Evolutionary conservation across 75 land plant species (phyloP).

Genomic region (Pseudotsuga menziesii): DNA sequence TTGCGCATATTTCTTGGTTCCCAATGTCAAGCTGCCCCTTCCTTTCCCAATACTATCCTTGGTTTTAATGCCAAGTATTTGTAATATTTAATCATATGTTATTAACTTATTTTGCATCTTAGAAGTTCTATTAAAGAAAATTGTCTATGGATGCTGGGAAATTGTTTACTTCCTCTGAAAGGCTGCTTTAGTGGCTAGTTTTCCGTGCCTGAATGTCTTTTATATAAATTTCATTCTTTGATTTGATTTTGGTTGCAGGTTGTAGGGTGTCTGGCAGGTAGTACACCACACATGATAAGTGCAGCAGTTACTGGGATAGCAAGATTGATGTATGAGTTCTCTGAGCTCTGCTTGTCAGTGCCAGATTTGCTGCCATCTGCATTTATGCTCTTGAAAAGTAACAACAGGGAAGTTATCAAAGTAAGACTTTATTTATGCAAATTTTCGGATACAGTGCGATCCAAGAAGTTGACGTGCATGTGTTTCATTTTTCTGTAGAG

Average conservation of each 20-base stretch:
- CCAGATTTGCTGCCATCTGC: conserved; percentile 75
- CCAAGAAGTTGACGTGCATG: neutral
- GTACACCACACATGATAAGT: conserved; percentile 92
- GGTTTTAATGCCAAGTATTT: too few relatives aligned
- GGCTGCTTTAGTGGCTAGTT: neutral
- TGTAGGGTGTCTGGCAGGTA: conserved; percentile 78
- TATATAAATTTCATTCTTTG: neutral
- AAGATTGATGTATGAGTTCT: conserved; percentile 91
- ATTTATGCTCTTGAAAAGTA: conserved; percentile 62
- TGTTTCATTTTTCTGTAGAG: conserved; percentile 8
- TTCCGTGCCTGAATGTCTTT: too few relatives aligned
- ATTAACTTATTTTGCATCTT: neutral
- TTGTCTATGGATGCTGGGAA: neutral
- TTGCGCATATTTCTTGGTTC: too few relatives aligned
- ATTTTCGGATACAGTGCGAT: neutral
- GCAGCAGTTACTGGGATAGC: conserved; percentile 90
- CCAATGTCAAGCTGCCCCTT: too few relatives aligned
- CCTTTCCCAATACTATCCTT: too few relatives aligned
- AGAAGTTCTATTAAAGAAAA: neutral
- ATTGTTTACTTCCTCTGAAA: neutral
- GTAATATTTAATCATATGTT: neutral
- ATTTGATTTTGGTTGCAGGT: conserved; percentile 35
- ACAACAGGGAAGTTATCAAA: conserved; percentile 82
- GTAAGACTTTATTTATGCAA: conserved; percentile 22
- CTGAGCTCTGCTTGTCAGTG: conserved; percentile 70